Evolutionary conservation across 345 rosid genomes (phyloP).

Genomic region (Salix dunnii): DNA sequence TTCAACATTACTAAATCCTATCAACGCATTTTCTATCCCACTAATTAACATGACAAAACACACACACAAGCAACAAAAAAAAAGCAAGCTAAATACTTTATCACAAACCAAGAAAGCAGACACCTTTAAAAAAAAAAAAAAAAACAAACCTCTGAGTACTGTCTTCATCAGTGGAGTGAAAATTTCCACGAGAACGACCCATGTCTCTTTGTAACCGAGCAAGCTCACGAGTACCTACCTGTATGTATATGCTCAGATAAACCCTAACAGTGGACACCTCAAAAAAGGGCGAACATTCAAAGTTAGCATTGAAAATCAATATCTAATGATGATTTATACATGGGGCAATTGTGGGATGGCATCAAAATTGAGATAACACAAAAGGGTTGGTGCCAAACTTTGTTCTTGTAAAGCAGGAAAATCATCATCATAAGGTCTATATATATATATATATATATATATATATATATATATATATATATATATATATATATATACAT

Average conservation of each 20-base stretch:
- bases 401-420: neutral
- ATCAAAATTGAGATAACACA: neutral
- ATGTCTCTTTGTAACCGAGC: conserved; percentile 23
- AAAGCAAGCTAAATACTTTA: neutral
- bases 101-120: neutral
- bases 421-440: too few relatives aligned
- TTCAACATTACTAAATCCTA: neutral
- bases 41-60: neutral
- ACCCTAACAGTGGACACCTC: neutral
- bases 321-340: neutral
- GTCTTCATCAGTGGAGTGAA: conserved; percentile 79
- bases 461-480: too few relatives aligned
- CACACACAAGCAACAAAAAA: neutral
- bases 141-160: conserved; percentile 86
- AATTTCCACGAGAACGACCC: conserved; percentile 98
- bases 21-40: neutral
- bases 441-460: too few relatives aligned
- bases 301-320: neutral
- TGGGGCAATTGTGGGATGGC: neutral
- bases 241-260: neutral
- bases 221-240: neutral
- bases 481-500: too few relatives aligned
- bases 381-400: neutral
- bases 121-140: neutral
- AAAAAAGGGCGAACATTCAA: neutral